Conservation (phyloP, 2,329 filamentous ascomycete genomes). For the Curvularia sp. region DNA sequence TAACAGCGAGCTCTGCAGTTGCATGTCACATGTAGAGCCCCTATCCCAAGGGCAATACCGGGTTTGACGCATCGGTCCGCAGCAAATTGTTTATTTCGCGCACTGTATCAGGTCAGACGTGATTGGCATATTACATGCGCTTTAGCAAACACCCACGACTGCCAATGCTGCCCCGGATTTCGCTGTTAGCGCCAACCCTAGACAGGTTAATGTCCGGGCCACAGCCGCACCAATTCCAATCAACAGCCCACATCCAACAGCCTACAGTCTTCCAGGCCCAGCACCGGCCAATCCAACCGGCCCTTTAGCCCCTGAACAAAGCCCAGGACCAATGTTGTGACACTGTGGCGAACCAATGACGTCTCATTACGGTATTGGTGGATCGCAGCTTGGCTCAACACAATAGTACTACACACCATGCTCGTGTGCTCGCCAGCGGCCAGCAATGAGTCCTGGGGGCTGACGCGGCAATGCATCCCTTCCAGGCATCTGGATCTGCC, state of each 20-base stretch:
- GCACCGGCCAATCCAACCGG: slow-evolving; percentile 32
- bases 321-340: slow-evolving; percentile 19
- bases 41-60: slow-evolving; percentile 6
- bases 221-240: slow-evolving; percentile 23
- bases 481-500: slow-evolving; percentile 3
- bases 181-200: slow-evolving; percentile 19
- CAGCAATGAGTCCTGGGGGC: not conserved
- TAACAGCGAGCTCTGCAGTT: slow-evolving; percentile 9
- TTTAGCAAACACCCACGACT: slow-evolving; percentile 15
- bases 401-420: slow-evolving; percentile 25
- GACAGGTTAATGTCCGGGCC: slow-evolving; percentile 31
- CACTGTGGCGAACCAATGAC: slow-evolving; percentile 25
- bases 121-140: slow-evolving; percentile 9
- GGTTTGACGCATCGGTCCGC: not conserved
- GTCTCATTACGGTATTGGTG: slow-evolving; percentile 23
- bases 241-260: slow-evolving; percentile 21
- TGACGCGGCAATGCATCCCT: slow-evolving; percentile 10
- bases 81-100: not conserved
- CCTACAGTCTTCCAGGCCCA: slow-evolving; percentile 26
- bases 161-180: slow-evolving; percentile 34
- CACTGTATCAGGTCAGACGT: not conserved
- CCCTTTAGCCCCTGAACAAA: slow-evolving; percentile 21
- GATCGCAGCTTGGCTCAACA: slow-evolving; percentile 24
- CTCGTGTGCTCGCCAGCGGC: slow-evolving; percentile 1
- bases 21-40: slow-evolving; percentile 5